Percentiles rank a stretch among this genome's conserved stretches.
phyloP scores from a whole-genome alignment of 2,329 filamentous ascomycete genomes.

The Biscogniauxia mediterranea region DNA sequence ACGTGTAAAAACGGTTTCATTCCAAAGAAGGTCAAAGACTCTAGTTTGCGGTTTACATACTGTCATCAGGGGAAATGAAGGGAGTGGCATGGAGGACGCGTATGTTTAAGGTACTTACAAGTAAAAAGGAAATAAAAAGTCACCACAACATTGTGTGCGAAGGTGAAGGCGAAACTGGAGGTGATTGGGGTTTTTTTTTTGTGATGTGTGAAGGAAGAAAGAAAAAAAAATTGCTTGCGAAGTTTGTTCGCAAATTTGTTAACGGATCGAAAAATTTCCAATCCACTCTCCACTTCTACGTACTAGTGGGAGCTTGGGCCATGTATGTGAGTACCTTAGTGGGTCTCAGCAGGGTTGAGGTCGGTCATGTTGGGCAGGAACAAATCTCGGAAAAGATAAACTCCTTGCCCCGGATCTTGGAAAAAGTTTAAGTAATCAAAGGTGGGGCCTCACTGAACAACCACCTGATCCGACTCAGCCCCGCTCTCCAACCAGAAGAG shows the following conservation, averaged over 20 bases:
- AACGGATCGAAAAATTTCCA: background rate
- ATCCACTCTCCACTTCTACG: background rate
- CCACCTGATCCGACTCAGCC: background rate
- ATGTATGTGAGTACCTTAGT: background rate
- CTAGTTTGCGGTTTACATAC: slow-evolving; percentile 75
- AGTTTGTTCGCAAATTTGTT: background rate
- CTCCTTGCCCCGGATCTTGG: background rate
- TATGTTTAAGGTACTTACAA: slow-evolving; percentile 13
- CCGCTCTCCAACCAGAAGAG: background rate
- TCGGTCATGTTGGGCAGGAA: no score
- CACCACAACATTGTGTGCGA: no score
- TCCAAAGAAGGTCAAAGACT: slow-evolving; percentile 85
- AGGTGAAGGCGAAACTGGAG: no score
- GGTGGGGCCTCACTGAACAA: background rate
- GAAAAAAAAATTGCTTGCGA: slow-evolving; percentile 16
- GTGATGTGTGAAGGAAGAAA: slow-evolving; percentile 7
- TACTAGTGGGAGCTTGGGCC: background rate
- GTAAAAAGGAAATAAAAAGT: slow-evolving; percentile 3
- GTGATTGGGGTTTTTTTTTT: background rate
- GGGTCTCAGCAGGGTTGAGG: no score
- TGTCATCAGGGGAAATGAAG: slow-evolving; percentile 63
- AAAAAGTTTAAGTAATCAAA: background rate
- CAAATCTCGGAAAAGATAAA: background rate
- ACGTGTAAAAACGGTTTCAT: slow-evolving; percentile 91
- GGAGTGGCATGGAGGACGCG: background rate